Conservation (phyloP, 2,329 filamentous ascomycete genomes). For the Geosmithia flava region DNA sequence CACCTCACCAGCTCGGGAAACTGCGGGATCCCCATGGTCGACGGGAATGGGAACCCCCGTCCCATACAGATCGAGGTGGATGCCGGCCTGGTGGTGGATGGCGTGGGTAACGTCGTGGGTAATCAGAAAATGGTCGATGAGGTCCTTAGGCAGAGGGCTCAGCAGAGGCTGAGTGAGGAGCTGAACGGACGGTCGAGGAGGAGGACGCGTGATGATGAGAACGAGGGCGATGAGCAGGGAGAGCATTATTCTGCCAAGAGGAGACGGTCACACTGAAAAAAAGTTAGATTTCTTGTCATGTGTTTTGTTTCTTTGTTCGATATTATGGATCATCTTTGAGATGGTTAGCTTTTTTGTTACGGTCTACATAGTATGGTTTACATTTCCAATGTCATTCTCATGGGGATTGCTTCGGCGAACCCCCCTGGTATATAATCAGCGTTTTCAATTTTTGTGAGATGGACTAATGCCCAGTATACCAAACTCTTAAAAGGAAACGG, state of each 20-base stretch:
- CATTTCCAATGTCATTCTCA: too few relatives aligned
- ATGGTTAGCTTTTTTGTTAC: too few relatives aligned
- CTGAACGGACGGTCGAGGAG: slow-evolving; percentile 1
- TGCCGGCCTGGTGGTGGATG: slow-evolving; percentile 30
- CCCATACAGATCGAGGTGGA: slow-evolving; percentile 29
- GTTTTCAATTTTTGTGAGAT: too few relatives aligned
- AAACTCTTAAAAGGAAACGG: too few relatives aligned
- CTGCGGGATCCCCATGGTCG: slow-evolving; percentile 31
- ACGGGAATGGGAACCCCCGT: slow-evolving; percentile 27
- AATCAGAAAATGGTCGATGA: slow-evolving; percentile 14
- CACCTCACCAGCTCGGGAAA: slow-evolving; percentile 24
- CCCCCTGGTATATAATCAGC: too few relatives aligned
- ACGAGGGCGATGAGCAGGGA: slow-evolving; percentile 1
- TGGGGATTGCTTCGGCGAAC: too few relatives aligned
- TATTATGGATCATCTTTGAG: too few relatives aligned
- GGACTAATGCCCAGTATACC: too few relatives aligned
- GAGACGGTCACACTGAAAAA: slow-evolving; percentile 1
- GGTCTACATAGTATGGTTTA: too few relatives aligned
- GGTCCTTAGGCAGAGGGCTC: slow-evolving; percentile 10
- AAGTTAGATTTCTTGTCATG: neutral
- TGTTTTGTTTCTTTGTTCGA: too few relatives aligned
- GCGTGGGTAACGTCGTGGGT: slow-evolving; percentile 30
- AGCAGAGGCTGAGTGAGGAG: slow-evolving; percentile 5
- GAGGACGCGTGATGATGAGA: slow-evolving; percentile 8
- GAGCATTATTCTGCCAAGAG: slow-evolving; percentile 1